These are phyloP conservation scores for Komagataella phaffii DNA, from an alignment of 805 yeast genomes.

Conservation along the genomic window DNA sequence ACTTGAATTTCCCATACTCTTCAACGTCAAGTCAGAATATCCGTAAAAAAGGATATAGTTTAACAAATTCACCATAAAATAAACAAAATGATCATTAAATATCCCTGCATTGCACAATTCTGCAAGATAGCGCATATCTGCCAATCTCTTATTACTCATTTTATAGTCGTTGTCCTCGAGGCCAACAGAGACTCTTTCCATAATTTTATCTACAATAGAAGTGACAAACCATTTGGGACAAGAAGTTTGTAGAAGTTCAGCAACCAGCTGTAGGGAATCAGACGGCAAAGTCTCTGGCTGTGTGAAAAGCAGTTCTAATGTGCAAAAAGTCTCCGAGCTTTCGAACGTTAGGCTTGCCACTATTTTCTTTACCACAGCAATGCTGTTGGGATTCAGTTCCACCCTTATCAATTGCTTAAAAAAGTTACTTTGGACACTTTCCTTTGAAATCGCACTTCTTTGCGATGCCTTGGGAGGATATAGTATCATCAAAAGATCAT, in stretches of 20 bases:
- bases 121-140: constrained; percentile 47
- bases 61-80: constrained; percentile 34
- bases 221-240: constrained; percentile 24
- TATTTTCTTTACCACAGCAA: constrained; percentile 17
- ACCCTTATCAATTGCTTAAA: constrained; percentile 34
- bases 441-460: constrained; percentile 25
- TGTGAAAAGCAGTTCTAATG: constrained; percentile 28
- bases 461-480: constrained; percentile 31
- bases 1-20: background rate
- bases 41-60: constrained; percentile 53
- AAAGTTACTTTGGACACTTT: constrained; percentile 18
- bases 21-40: constrained; percentile 24
- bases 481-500: constrained; percentile 37
- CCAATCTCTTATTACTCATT: constrained; percentile 43
- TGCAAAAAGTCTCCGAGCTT: constrained; percentile 18
- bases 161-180: constrained; percentile 52
- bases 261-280: constrained; percentile 42
- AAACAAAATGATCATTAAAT: constrained; percentile 29
- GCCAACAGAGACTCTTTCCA: constrained; percentile 55
- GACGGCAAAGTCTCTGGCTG: constrained; percentile 50
- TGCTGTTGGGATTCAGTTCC: constrained; percentile 29
- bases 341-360: constrained; percentile 16
- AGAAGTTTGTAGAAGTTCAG: constrained; percentile 24
- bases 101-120: constrained; percentile 38
- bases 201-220: constrained; percentile 40